Evolutionary conservation across 345 rosid species (phyloP), one percentile per base, ranked within the genome.

Genomic region (Capsella bursapastoris): DNA sequence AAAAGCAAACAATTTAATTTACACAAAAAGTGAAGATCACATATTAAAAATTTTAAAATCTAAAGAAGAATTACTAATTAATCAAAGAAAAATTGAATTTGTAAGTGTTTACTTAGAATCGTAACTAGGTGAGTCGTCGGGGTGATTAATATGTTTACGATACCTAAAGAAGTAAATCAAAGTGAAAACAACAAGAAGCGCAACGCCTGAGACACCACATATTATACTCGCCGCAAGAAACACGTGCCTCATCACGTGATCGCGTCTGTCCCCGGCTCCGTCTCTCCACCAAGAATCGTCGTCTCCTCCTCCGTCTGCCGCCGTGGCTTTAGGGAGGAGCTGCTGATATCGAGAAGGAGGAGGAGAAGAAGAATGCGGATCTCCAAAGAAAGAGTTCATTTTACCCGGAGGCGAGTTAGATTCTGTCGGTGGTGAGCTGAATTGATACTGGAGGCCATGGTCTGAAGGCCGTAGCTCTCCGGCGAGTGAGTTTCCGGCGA

Each of bases 401-500:
- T 81, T 73, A 0, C 70, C 76, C 28, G 76, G 80, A 10, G 88
- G 78, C 6, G 88, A 59, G 0, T 77, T 66, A 35, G 59, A 70
- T 31, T 51, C 77, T 6, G 65, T 67, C 7, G 53, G 63, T 29
- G 84, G 87, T 16, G 88, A 83, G 13, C 70, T 48, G 70, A 45
- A 34, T 67, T 86, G 90, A 65, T 80, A 84, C 59, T 76, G 85
- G 62, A 88, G 56, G 4, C 93, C 93, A 67, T 88, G 93, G 49
- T 88, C 84, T 1, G 90, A 83, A n/a, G 93, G 90, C n/a, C 93
- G 78, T 49, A 86, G n/a, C 22, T 77, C 93, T 35, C 79, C 71
- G 16, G 82, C 74, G 25, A 43, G 28, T 7, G 84, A 57, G 14
- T 32, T 34, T 18, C 53, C 70, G 75, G 31, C 6, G 64, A 68